Evolutionary conservation across 2,329 filamentous ascomycete species (phyloP).

Genomic region (Xylariomycetidae sp.): DNA sequence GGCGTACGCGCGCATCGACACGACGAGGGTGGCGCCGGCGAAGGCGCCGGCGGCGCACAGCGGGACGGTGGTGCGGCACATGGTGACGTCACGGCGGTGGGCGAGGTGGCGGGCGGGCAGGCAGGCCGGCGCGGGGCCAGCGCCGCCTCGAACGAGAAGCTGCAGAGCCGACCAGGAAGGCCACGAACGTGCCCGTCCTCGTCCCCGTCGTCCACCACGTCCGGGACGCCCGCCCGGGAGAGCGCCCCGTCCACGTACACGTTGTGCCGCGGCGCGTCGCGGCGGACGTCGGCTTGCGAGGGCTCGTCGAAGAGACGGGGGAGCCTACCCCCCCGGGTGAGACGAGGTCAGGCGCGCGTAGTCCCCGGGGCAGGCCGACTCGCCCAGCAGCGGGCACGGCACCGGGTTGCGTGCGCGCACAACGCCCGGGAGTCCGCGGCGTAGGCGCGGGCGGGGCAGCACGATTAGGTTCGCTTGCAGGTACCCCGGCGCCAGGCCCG

Average conservation of each 20-base stretch:
- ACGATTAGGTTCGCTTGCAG: slow-evolving; percentile 59
- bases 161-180: slow-evolving; percentile 56
- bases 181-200: slow-evolving; percentile 54
- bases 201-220: slow-evolving; percentile 48
- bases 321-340: slow-evolving; percentile 10
- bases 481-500: slow-evolving; percentile 48
- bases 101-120: slow-evolving; percentile 45
- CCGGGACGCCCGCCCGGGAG: slow-evolving; percentile 28
- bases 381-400: slow-evolving; percentile 53
- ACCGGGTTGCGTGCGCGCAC: slow-evolving; percentile 58
- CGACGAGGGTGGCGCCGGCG: slow-evolving; percentile 46
- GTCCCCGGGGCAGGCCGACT: slow-evolving; percentile 38
- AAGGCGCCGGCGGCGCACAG: slow-evolving; percentile 55
- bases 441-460: slow-evolving; percentile 52
- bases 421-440: too few relatives aligned
- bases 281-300: slow-evolving; percentile 47
- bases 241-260: slow-evolving; percentile 47
- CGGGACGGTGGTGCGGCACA: slow-evolving; percentile 54
- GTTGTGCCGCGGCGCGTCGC: slow-evolving; percentile 52
- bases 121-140: slow-evolving; percentile 37
- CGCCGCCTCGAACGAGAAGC: slow-evolving; percentile 57
- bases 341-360: slow-evolving; percentile 32
- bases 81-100: slow-evolving; percentile 47
- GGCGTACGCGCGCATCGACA: slow-evolving; percentile 58
- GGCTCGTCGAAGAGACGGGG: slow-evolving; percentile 19